Base-by-base conservation (phyloP, 1,139 yeast species). In the Entelexis paramagnoliae region DNA sequence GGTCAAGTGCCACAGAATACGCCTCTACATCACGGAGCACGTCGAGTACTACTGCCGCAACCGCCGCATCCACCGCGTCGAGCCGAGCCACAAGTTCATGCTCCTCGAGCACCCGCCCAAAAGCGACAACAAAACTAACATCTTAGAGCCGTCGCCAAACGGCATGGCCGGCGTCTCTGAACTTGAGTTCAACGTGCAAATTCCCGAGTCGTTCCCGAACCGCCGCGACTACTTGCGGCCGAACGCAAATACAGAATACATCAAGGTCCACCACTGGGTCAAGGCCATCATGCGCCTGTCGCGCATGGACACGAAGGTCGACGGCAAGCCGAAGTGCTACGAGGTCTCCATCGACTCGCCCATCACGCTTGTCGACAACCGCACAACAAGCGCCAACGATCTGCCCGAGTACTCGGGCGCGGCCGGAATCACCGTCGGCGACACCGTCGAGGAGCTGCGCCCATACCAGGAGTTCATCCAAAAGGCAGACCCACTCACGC, bases 261-360 rank as follows among this genome's bases (percentile, higher is more conserved):
- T 91, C 58, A 86, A 86, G 66, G 75, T 89, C 8, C 91, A 85
- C 62, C 98, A 91, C 68, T 89, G 97, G 96, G 79, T 91, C 60
- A 91, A 89, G 66, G 77, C 91, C 14, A 82, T 93, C 56, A 68
- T 91, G 50, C 72, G 97, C 49, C 72, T 91, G 29, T 84, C 95
- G 14, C 78, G 77, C 59, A 71, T 72, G 47, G 77, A 64, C 38
- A 75, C 80, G 0, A 78, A 74, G 19, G 75, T 76, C 50, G 49
- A 50, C 28, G 46, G 82, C 76, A 68, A 70, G 53, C 68, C 93
- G 36, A 89, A 88, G 64, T 96, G 87, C 65, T 91, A 83, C 63
- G 97, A 91, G 68, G 83, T 91, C 46, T 81, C 86, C 57, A 86
- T 89, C 57, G 97, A 91, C 65, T 83, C 95, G 10, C 96, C 96